Base-by-base conservation (phyloP, 2,329 filamentous ascomycete genomes). In the Cucurbitaria berberidis region DNA sequence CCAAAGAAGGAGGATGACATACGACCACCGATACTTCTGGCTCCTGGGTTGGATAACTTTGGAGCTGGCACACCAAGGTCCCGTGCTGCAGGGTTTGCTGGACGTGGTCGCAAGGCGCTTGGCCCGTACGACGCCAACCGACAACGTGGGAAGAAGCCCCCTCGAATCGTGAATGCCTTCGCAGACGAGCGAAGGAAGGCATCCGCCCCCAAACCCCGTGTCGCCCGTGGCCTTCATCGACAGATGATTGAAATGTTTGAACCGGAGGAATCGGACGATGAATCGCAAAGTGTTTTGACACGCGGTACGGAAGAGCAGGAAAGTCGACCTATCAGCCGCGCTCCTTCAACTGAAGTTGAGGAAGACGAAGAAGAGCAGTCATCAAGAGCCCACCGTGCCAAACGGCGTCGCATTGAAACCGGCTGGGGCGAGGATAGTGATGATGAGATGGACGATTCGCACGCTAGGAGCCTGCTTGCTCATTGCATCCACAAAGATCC, bases 301-400 rank as follows among this genome's bases (percentile, higher is more conserved):
- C 83, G 88, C 40, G 91, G 93, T 70, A 96, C 90, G 0, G 93
- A 96, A 70, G 93, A 95, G 60, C 86, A 87, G 29, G 93, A 95
- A 55, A 96, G 90, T 59, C 85, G 89, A 36, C 89, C 89, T 43
- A 86, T 87, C 39, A 96, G 90, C 73, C 90, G 89, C 36, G 81
- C 83, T 70, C 85, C 81, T 30, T 75, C 73, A 2, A 72, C 68
- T 15, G 82, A 81, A 27, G 77, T 80, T 2, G 84, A 80, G 39
- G 82, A 84, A 11, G 66, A 70, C 19, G 83, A 82, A 51, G 77
- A 81, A 36, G 79, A 81, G 35, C 79, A 81, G 36, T 78, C 77
- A 16, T 72, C 75, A 16, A 72, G 76, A 40, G 76, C 76, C 27
- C 76, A 76, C 11, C 76, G 76, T 54, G 68, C 71, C 21, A 81